Evolutionary conservation across 139 green algal species (phyloP).

Genomic region (Zygnema circumcarinatum): DNA sequence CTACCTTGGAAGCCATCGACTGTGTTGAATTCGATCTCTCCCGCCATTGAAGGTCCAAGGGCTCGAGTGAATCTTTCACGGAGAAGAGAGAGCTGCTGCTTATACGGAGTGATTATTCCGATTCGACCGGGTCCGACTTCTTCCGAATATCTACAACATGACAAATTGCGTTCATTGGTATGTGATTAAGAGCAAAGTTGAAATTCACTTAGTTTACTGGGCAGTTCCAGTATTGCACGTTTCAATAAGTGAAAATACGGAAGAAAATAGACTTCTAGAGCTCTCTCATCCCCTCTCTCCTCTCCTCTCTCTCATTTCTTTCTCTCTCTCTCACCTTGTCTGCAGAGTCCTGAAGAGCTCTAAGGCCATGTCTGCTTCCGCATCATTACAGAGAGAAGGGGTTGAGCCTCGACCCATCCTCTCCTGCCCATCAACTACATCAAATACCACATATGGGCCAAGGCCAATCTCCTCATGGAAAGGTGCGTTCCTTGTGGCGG

Average conservation of each 20-base stretch:
- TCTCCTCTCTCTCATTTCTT: too few relatives aligned
- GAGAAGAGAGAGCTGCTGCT: constrained; percentile 75
- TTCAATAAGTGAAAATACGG: too few relatives aligned
- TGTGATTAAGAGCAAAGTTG: too few relatives aligned
- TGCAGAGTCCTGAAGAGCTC: constrained; percentile 33
- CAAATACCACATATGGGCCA: constrained; percentile 55
- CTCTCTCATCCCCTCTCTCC: too few relatives aligned
- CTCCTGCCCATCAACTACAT: constrained; percentile 53
- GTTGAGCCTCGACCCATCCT: constrained; percentile 3
- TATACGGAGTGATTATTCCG: constrained; percentile 89
- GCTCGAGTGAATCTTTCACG: constrained; percentile 66
- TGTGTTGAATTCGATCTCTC: constrained; percentile 81
- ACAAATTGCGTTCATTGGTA: too few relatives aligned
- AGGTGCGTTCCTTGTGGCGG: constrained; percentile 18
- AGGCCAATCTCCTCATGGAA: constrained; percentile 39
- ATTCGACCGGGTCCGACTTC: constrained; percentile 63
- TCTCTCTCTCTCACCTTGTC: not conserved
- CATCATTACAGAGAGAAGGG: constrained; percentile 45
- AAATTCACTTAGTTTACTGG: constrained; percentile 10
- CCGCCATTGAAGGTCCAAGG: not conserved
- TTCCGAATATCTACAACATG: constrained; percentile 35
- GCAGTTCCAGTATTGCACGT: too few relatives aligned
- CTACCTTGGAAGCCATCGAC: constrained; percentile 87
- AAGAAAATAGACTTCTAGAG: too few relatives aligned
- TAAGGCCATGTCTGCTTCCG: constrained; percentile 27